phyloP scores from a whole-genome alignment of 1,284 basidiomycete species.

The Cystobasidium slooffiae region DNA sequence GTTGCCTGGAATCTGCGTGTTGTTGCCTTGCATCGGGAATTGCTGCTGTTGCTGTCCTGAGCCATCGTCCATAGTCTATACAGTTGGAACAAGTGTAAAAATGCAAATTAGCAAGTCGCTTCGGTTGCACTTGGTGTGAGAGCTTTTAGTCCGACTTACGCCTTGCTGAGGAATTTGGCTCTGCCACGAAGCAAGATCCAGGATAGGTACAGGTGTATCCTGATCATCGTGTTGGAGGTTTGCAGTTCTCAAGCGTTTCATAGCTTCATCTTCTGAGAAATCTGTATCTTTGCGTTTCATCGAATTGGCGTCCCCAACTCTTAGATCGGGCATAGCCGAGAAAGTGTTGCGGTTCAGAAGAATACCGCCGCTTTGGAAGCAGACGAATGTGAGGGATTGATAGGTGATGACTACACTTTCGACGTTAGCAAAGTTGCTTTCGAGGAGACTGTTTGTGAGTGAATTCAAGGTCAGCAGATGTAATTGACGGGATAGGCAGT shows the following conservation, averaged over 20 bases:
- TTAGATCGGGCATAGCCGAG: conserved; percentile 13
- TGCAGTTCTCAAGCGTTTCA: conserved; percentile 28
- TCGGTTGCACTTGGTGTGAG: not conserved
- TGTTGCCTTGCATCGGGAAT: conserved; percentile 13
- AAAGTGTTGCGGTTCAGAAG: conserved; percentile 43
- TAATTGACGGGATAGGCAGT: not conserved
- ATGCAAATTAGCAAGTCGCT: not conserved
- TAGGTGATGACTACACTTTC: conserved; percentile 53
- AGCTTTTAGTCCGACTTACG: not conserved
- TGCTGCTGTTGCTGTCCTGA: conserved; percentile 32
- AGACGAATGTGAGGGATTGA: conserved; percentile 50
- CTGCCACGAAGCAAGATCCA: conserved; percentile 15
- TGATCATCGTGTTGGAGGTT: conserved; percentile 25
- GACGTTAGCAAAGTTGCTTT: conserved; percentile 47
- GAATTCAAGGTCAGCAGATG: not conserved
- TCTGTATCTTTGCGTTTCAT: conserved; percentile 20
- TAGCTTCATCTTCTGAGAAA: conserved; percentile 22
- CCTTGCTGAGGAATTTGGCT: conserved; percentile 10
- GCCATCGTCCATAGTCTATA: not conserved
- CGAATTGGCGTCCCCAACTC: conserved; percentile 1
- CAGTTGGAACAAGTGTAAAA: not conserved
- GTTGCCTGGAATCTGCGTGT: conserved; percentile 11
- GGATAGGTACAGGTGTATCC: conserved; percentile 23
- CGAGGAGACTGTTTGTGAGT: conserved; percentile 43
- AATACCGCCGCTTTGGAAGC: conserved; percentile 51